Evolutionary conservation across 495 filamentous ascomycete species (phyloP).

Genomic region (Aspergillus cavernicola): DNA sequence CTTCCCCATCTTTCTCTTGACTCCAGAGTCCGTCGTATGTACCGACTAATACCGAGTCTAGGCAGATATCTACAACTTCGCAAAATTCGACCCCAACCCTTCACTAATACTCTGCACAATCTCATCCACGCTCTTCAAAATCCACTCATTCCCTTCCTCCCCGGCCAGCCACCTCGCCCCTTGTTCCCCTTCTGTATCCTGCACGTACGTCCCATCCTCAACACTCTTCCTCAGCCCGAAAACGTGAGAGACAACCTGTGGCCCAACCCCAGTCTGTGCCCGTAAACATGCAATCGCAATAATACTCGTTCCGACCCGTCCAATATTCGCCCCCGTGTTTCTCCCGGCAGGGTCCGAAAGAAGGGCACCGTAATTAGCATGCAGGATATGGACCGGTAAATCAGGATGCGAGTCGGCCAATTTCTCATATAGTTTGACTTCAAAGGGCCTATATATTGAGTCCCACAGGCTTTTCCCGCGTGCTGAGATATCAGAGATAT

Average conservation of each 20-base stretch:
- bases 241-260: constrained; percentile 72
- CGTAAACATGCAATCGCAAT: constrained; percentile 67
- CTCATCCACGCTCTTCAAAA: constrained; percentile 63
- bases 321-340: constrained; percentile 46
- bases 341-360: constrained; percentile 65
- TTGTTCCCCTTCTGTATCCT: constrained; percentile 50
- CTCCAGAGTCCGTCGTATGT: too few species aligned
- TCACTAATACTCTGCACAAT: constrained; percentile 62
- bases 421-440: constrained; percentile 61
- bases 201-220: constrained; percentile 58
- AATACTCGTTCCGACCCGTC: constrained; percentile 61
- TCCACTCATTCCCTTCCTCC: constrained; percentile 71
- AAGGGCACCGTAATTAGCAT: constrained; percentile 64
- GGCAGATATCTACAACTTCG: constrained; percentile 50
- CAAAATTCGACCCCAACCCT: constrained; percentile 58
- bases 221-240: constrained; percentile 70
- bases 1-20: too few species aligned
- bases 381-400: constrained; percentile 71
- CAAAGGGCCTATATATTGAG: constrained; percentile 68
- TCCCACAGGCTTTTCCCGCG: constrained; percentile 65
- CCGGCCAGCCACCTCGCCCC: constrained; percentile 62
- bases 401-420: constrained; percentile 70
- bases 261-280: constrained; percentile 72
- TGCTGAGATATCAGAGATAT: constrained; percentile 46
- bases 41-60: too few species aligned